Base-by-base conservation (phyloP, 192 early-diverging fungal species). In the Dimargaris xerosporica region DNA sequence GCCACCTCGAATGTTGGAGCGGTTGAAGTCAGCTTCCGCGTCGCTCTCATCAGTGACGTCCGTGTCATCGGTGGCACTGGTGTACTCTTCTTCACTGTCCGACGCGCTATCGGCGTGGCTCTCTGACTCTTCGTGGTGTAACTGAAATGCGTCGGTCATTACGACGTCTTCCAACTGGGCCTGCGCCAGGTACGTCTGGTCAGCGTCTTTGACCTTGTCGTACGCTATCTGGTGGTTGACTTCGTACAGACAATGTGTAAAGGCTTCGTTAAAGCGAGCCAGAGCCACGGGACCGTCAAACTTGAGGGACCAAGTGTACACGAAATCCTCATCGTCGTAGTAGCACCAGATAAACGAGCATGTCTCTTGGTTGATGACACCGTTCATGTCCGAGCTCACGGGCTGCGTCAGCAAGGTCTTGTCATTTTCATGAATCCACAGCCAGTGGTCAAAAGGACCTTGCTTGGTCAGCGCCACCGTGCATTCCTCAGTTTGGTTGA, bases 341-440 rank as follows among this genome's bases (percentile, higher is more conserved):
- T 83, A 87, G 68, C 85, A 81, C 89, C 89, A 96, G 53, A 89
- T 84, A 50, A 93, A 85, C n/a, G 88, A 84, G 17, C 51, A 63
- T 51, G 82, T 72, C 64, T 82, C 75, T 52, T 78, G 59, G 70
- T 80, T 90, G 67, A 90, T 93, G 26, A 85, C 78, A 0, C 83
- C 80, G 60, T 88, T 84, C 85, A 93, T 90, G 28, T 73, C 73
- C n/a, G 80, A 77, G 55, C 87, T 81, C 19, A 93, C 50, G 34
- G 67, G 63, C 66, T 85, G 81, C n/a, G 75, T 73, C 34, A 79
- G 64, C 25, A 75, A 74, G 59, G 66, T 69, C 31, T 67, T 67
- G 2, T 68, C 71, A 43, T 76, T 67, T 31, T 75, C 67, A 11
- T 71, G 70, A 0, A 86, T 68, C 46, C 78, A 73, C 48, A 84